Percentiles rank a stretch among this genome's conserved stretches.
Conservation (phyloP, 2,329 filamentous ascomycete genomes). For the Scedosporium minutisporum region DNA sequence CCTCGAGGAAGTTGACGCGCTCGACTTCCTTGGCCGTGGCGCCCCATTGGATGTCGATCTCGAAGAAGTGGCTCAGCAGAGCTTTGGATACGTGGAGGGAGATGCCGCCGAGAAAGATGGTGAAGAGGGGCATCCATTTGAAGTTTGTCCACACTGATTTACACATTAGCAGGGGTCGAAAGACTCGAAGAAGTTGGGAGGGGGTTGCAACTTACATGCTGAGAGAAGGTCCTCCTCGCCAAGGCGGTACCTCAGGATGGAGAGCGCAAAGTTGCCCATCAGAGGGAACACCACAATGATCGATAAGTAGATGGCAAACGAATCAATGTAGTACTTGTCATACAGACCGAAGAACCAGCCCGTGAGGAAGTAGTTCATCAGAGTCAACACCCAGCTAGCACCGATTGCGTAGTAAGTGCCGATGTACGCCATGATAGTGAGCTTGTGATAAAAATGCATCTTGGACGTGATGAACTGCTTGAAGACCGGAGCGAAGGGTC, state of each 20-base stretch:
- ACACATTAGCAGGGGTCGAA: not conserved
- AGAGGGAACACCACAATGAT: constrained; percentile 57
- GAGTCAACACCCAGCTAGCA: constrained; percentile 54
- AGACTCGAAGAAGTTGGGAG: constrained; percentile 12
- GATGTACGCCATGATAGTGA: constrained; percentile 63
- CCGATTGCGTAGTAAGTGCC: constrained; percentile 65
- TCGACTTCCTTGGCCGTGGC: constrained; percentile 51
- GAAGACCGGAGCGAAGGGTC: constrained; percentile 59
- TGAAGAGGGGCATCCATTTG: constrained; percentile 51
- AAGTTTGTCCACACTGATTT: constrained; percentile 41
- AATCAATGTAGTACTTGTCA: constrained; percentile 59
- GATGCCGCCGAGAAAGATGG: constrained; percentile 33
- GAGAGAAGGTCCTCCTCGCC: constrained; percentile 40
- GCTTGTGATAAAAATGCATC: constrained; percentile 56
- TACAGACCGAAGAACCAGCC: constrained; percentile 61
- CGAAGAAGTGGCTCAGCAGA: constrained; percentile 31
- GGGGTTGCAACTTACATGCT: constrained; percentile 12
- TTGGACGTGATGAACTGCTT: constrained; percentile 47
- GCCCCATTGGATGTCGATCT: constrained; percentile 37
- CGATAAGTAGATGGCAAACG: constrained; percentile 53
- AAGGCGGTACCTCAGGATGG: constrained; percentile 52
- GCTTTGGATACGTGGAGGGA: constrained; percentile 31
- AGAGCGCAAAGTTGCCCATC: constrained; percentile 51
- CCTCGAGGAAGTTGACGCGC: constrained; percentile 45
- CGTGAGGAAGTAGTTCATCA: constrained; percentile 61